phyloP scores from a whole-genome alignment of 2,329 filamentous ascomycete genomes.

The Paramyrothecium roridum region DNA sequence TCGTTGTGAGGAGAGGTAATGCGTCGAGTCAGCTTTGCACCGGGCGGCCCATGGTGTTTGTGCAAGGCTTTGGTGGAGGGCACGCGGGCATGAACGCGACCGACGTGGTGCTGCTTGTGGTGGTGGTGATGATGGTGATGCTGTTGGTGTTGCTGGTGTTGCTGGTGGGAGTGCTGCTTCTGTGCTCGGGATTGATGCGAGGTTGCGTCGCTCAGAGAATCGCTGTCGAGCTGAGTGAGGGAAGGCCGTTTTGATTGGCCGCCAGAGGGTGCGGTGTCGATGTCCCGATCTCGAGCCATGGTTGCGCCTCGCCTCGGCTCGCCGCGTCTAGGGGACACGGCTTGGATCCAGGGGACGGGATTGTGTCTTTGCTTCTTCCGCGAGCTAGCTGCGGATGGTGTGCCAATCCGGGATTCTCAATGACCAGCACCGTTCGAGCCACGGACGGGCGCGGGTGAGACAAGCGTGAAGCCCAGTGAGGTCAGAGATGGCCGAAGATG shows the following conservation, averaged over 20 bases:
- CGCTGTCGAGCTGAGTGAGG: slow-evolving; percentile 31
- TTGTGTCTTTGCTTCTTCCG: neutral
- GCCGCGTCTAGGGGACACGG: neutral
- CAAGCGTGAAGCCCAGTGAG: neutral
- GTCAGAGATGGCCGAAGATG: neutral
- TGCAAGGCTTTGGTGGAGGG: slow-evolving; percentile 48
- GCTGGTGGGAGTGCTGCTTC: slow-evolving; percentile 9
- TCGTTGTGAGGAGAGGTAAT: slow-evolving; percentile 34
- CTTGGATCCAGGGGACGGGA: no score
- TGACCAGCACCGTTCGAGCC: neutral
- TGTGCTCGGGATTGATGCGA: slow-evolving; percentile 13
- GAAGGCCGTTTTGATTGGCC: slow-evolving; percentile 55
- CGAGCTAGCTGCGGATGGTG: neutral
- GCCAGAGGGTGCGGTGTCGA: slow-evolving; percentile 42
- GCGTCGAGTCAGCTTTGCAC: slow-evolving; percentile 39
- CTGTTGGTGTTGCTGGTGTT: slow-evolving; percentile 20
- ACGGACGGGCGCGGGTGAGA: neutral
- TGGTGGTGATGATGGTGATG: slow-evolving; percentile 24
- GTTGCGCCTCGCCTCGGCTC: slow-evolving; percentile 10
- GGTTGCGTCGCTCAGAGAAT: slow-evolving; percentile 29
- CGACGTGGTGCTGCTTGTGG: slow-evolving; percentile 31
- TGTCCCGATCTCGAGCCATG: slow-evolving; percentile 44
- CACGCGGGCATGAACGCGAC: slow-evolving; percentile 48
- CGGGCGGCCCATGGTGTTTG: slow-evolving; percentile 35
- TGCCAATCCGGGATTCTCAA: neutral